phyloP scores from a whole-genome alignment of 257 asterid species.

The Voacanga thouarsii region DNA sequence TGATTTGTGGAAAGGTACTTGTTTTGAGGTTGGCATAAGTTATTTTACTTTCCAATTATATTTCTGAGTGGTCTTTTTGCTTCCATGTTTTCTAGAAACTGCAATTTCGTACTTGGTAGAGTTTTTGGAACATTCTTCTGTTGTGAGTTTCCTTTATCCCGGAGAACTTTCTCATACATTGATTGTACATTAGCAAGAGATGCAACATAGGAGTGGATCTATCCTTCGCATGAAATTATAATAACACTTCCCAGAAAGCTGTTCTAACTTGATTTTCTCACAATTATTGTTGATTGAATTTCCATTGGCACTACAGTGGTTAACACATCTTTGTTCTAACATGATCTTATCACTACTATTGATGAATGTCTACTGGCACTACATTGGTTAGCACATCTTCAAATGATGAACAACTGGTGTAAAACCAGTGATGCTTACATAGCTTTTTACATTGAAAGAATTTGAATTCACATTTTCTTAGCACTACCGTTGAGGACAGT shows the following conservation, averaged over 20 bases:
- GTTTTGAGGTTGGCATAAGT: background rate
- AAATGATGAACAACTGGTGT: background rate
- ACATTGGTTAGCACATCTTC: background rate
- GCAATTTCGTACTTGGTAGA: background rate
- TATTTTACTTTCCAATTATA: background rate
- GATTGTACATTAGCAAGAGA: slow-evolving; percentile 4
- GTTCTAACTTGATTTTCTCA: background rate
- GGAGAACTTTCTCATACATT: background rate
- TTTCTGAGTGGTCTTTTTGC: background rate
- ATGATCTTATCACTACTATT: background rate
- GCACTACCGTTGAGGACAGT: background rate
- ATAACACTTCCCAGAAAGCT: background rate
- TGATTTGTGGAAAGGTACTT: background rate
- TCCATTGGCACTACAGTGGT: background rate
- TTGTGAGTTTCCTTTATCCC: background rate
- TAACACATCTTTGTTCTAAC: background rate
- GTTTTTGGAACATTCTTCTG: background rate
- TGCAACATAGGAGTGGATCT: background rate
- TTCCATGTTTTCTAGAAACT: background rate
- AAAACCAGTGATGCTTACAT: background rate
- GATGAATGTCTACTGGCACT: background rate
- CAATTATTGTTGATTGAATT: background rate
- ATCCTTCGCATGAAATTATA: too few relatives aligned
- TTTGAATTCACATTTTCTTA: background rate
- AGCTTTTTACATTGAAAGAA: background rate